These are phyloP conservation scores for Termitomyces bulborhizus DNA, from an alignment of 768 basidiomycete genomes.

Conservation along the genomic window DNA sequence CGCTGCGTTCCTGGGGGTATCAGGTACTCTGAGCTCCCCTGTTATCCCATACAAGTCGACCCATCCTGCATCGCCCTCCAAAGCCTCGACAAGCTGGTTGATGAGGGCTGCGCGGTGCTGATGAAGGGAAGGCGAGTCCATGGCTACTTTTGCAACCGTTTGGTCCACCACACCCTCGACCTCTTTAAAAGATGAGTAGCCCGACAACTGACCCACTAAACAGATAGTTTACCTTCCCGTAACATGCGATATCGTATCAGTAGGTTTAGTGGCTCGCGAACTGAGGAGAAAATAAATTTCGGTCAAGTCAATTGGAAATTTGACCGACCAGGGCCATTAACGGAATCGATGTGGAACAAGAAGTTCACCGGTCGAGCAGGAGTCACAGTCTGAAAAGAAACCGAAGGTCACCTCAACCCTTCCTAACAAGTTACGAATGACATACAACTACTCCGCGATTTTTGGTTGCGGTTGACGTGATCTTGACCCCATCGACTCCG, in stretches of 20 bases:
- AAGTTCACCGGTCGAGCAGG: conserved; percentile 73
- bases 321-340: conserved; percentile 49
- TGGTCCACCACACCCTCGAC: conserved; percentile 56
- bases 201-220: not conserved
- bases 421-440: not conserved
- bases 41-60: conserved; percentile 65
- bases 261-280: conserved; percentile 55
- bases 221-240: conserved; percentile 58
- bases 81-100: conserved; percentile 44
- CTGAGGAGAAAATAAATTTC: conserved; percentile 24
- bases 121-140: conserved; percentile 24
- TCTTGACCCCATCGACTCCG: conserved; percentile 43
- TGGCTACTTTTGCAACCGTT: conserved; percentile 36
- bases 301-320: not conserved
- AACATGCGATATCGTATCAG: conserved; percentile 73
- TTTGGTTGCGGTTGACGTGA: conserved; percentile 40
- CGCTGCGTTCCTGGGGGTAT: conserved; percentile 21
- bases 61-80: conserved; percentile 63
- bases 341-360: conserved; percentile 72
- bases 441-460: conserved; percentile 45
- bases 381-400: conserved; percentile 55
- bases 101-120: conserved; percentile 40
- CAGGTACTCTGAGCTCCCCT: conserved; percentile 60
- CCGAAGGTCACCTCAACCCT: conserved; percentile 2
- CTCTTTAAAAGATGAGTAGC: conserved; percentile 36